Base-by-base conservation (phyloP, 2,329 filamentous ascomycete species). In the Ciborinia camelliae region DNA sequence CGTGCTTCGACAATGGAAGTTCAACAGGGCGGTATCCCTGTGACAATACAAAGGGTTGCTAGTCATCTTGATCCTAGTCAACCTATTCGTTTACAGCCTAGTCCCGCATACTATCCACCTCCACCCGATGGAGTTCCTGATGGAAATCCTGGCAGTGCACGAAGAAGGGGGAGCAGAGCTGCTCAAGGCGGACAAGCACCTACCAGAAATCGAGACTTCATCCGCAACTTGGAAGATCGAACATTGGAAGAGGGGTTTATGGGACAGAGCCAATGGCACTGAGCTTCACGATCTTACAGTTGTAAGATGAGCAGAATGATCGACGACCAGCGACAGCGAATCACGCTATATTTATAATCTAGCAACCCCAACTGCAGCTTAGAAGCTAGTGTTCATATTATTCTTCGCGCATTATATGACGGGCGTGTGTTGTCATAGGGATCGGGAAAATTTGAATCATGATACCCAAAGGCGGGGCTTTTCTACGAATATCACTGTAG, bases 1-100 rank as follows among this genome's bases (percentile, higher is more conserved):
- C 87, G 95, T 67, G 93, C 95, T 48, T 95, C 93, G 52, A 99
- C 95, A 4, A 96, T 98, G 90, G 95, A 98, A 74, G 91, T 95
- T 75, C 91, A 96, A 73, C 90, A 93, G 74, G 93, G 90, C 68
- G 94, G 94, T 2, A 97, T 99, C 66, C 95, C 95, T 6, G 89
- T 91, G 18, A 89, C 93, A 3, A 91, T 99, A 65, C 95, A 99
- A 77, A 85, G 95, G 71, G 95, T 99, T 28, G 95, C 95, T 50
- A 97, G 92, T 75, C 94, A 98, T 77, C 84, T 99, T 52, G 95
- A 99, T 74, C 95, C 95, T 1, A 98, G 87, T 72, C 91, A 93
- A 66, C 95, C 95, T 0, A 98, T 99, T 73, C 86, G 95, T 58
- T 79, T 98, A 64, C 95, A 99, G 75, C 95, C 95, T 2, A 97